phyloP scores from a whole-genome alignment of 805 yeast genomes.

The Blastobotrys americana region DNA sequence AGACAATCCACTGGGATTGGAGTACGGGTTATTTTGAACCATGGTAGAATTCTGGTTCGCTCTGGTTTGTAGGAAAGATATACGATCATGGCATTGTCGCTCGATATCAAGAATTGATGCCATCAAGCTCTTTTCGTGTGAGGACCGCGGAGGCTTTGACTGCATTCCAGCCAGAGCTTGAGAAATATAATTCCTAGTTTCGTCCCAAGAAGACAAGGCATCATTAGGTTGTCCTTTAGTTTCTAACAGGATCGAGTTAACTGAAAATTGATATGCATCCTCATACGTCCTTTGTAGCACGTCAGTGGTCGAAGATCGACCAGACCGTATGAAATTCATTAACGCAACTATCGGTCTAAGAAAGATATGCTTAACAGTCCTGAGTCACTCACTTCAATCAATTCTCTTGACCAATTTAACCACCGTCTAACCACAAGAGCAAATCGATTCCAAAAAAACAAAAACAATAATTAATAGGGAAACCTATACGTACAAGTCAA shows the following conservation, averaged over 20 bases:
- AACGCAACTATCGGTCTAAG: too few relatives aligned
- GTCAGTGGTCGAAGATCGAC: slow-evolving; percentile 9
- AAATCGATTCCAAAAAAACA: too few relatives aligned
- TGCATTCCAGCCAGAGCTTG: slow-evolving; percentile 28
- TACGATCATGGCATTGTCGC: slow-evolving; percentile 35
- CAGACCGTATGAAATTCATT: slow-evolving; percentile 18
- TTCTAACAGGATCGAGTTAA: slow-evolving; percentile 35
- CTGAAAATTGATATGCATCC: slow-evolving; percentile 36
- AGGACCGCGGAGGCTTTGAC: slow-evolving; percentile 27
- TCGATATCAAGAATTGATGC: slow-evolving; percentile 34
- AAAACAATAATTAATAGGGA: too few relatives aligned
- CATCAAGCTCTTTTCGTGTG: slow-evolving; percentile 30
- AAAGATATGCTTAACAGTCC: too few relatives aligned
- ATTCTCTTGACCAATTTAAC: too few relatives aligned
- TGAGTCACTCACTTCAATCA: too few relatives aligned
- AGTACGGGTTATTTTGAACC: slow-evolving; percentile 24
- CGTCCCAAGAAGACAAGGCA: slow-evolving; percentile 33
- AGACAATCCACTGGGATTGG: slow-evolving; percentile 11
- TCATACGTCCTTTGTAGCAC: slow-evolving; percentile 34
- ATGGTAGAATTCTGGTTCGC: not conserved
- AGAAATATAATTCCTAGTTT: slow-evolving; percentile 29
- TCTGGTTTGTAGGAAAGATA: slow-evolving; percentile 23
- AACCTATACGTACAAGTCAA: too few relatives aligned
- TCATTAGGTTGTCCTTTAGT: slow-evolving; percentile 30
- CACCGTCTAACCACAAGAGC: too few relatives aligned